phyloP scores from a whole-genome alignment of 257 asterid species.

The Buddleja alternifolia region DNA sequence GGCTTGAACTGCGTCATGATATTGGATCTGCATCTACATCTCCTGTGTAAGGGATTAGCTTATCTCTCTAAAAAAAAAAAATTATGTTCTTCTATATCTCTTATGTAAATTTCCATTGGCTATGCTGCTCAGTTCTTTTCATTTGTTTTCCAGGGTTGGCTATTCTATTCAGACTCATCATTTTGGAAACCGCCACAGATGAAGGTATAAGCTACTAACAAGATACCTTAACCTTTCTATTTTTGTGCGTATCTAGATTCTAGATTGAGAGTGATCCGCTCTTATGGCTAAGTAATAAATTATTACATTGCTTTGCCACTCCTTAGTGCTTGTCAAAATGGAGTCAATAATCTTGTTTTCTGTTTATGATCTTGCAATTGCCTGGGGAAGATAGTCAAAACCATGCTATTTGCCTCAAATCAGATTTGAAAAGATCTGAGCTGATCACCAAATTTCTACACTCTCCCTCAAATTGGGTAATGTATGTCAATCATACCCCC shows the following conservation, averaged over 20 bases:
- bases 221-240: slow-evolving; percentile 11
- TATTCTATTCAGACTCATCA: slow-evolving; percentile 83
- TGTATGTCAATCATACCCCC: too few species aligned
- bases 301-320: not conserved
- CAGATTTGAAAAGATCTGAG: too few species aligned
- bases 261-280: not conserved
- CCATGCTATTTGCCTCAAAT: not conserved
- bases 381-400: not conserved
- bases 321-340: not conserved
- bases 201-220: slow-evolving; percentile 60
- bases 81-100: not conserved
- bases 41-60: slow-evolving; percentile 1
- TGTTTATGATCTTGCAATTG: not conserved
- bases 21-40: not conserved
- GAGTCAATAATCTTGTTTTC: not conserved
- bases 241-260: not conserved
- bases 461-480: too few species aligned
- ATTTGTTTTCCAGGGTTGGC: slow-evolving; percentile 80
- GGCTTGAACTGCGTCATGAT: not conserved
- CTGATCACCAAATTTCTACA: too few species aligned
- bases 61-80: slow-evolving; percentile 18
- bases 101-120: slow-evolving; percentile 9
- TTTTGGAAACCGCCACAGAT: slow-evolving; percentile 98
- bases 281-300: not conserved
- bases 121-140: slow-evolving; percentile 14